phyloP scores from a whole-genome alignment of 169 alveolate genomes.

The Plasmodium gaboni region DNA sequence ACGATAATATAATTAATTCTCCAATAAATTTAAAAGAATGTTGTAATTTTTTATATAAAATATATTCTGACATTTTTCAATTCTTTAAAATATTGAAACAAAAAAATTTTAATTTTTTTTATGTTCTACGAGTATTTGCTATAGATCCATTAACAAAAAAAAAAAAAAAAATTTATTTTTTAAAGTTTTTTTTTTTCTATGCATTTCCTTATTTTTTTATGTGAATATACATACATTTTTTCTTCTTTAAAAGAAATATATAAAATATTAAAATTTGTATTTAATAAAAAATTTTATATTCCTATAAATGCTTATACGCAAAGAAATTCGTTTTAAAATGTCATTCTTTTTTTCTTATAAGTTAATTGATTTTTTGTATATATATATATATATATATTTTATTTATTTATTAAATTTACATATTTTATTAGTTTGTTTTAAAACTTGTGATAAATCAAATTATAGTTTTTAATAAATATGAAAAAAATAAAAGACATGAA shows the following conservation, averaged over 20 bases:
- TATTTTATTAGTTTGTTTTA: too few relatives aligned
- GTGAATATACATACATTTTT: constrained; percentile 58
- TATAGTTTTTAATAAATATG: not conserved
- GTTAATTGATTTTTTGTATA: too few relatives aligned
- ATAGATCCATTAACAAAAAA: constrained; percentile 13
- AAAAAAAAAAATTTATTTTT: constrained; percentile 28
- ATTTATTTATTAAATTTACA: too few relatives aligned
- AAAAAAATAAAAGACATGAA: not conserved
- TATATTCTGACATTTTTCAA: constrained; percentile 34
- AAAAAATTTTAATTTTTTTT: constrained; percentile 14
- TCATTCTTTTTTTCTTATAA: too few relatives aligned
- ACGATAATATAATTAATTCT: not conserved
- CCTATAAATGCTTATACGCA: not conserved
- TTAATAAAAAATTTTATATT: constrained; percentile 19
- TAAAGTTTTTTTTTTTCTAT: constrained; percentile 59
- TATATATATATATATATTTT: too few relatives aligned
- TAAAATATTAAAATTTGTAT: constrained; percentile 20
- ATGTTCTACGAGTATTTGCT: not conserved
- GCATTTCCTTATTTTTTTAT: constrained; percentile 41
- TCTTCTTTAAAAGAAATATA: constrained; percentile 27
- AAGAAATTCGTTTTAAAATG: too few relatives aligned
- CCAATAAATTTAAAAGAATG: constrained; percentile 9
- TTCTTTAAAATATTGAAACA: constrained; percentile 31
- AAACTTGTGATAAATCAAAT: too few relatives aligned
- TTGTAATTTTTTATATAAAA: constrained; percentile 20